A percentile compares a stretch with the other conserved stretches of the same genome.
Evolutionary conservation across 306 rosid species (phyloP).

Genomic region (Calophaca sinica): DNA sequence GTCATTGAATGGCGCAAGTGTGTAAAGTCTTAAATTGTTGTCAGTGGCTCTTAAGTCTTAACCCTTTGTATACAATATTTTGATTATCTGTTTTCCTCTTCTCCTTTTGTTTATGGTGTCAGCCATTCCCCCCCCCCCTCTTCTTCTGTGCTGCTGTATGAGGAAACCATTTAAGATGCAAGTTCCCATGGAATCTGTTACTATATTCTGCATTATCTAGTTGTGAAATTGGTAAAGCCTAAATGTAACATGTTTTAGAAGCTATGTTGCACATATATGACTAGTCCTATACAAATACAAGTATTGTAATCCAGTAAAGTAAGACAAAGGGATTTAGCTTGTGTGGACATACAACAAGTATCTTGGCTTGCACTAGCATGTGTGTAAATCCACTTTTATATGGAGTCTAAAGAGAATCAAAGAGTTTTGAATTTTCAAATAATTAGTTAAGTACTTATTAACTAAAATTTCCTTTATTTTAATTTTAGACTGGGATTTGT

Average conservation of each 20-base stretch:
- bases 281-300: constrained; percentile 7
- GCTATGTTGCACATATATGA: constrained; percentile 7
- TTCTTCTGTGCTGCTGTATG: not conserved
- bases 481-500: constrained; percentile 22
- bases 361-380: constrained; percentile 9
- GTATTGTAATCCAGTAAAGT: constrained; percentile 16
- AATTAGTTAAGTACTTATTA: not conserved
- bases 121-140: not conserved
- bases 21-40: constrained; percentile 21
- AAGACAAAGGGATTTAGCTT: not conserved
- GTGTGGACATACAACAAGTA: constrained; percentile 3
- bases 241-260: constrained; percentile 32
- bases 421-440: constrained; percentile 29
- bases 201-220: not conserved
- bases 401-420: constrained; percentile 9
- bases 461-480: not conserved
- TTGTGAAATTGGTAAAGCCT: constrained; percentile 3
- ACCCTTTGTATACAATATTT: constrained; percentile 25
- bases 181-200: constrained; percentile 10
- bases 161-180: constrained; percentile 34
- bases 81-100: constrained; percentile 21
- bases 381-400: not conserved
- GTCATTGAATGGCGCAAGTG: constrained; percentile 22
- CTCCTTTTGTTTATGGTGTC: constrained; percentile 16
- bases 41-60: constrained; percentile 25